Conservation (phyloP, 345 rosid genomes). For the Syzygium jambos region DNA sequence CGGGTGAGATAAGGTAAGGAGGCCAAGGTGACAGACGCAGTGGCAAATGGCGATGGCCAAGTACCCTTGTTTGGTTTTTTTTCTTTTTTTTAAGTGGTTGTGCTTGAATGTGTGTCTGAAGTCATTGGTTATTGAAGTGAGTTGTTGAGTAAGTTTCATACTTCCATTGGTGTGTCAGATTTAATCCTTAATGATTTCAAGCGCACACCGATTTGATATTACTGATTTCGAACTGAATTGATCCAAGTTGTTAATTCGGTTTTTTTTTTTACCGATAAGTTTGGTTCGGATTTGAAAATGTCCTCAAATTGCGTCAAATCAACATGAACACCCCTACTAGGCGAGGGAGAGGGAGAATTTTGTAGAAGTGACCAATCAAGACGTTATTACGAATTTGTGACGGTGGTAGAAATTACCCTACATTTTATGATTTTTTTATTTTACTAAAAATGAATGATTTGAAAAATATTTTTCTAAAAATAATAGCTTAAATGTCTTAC, state of each 20-base stretch:
- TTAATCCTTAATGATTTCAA: no score
- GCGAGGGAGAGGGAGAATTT: no score
- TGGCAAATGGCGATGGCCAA: background rate
- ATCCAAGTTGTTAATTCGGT: background rate
- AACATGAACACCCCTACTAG: background rate
- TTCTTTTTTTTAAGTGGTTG: background rate
- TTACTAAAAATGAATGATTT: no score
- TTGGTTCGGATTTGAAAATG: background rate
- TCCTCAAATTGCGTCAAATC: background rate
- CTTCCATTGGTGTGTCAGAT: background rate
- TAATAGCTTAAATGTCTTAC: no score
- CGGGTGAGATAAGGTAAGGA: background rate
- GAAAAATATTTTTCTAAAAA: no score
- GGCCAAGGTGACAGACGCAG: background rate
- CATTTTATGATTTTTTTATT: no score
- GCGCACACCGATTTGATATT: background rate
- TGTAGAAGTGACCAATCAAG: background rate
- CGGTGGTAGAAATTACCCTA: background rate
- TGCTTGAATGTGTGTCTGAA: background rate
- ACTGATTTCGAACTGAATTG: accelerated
- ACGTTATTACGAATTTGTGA: background rate
- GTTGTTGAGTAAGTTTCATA: background rate
- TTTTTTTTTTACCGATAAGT: background rate
- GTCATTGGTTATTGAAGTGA: background rate
- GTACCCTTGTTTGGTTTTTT: no score